phyloP scores from a whole-genome alignment of 176 grass and related monocot genomes.

The Avena sativa region DNA sequence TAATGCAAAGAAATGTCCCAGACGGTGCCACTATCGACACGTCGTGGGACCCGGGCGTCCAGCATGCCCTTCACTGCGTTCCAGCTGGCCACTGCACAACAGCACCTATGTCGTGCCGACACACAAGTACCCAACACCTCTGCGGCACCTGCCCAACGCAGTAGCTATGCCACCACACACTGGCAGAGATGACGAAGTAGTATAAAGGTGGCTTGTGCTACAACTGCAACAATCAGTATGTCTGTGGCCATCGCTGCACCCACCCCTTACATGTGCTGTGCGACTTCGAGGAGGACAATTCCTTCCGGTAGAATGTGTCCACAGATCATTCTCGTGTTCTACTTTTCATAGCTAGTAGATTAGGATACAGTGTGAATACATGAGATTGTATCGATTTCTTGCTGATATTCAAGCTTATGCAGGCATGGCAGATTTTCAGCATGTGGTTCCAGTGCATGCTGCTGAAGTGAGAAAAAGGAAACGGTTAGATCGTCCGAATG shows the following conservation, averaged over 20 bases:
- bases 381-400: background rate
- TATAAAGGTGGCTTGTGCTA: background rate
- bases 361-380: background rate
- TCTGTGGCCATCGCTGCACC: background rate
- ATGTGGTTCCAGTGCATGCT: constrained; percentile 80
- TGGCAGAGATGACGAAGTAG: background rate
- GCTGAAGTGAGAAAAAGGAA: constrained; percentile 73
- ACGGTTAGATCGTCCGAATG: constrained; percentile 31
- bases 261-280: background rate
- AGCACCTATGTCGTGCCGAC: background rate
- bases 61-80: background rate
- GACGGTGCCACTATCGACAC: background rate
- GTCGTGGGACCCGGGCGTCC: background rate
- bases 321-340: background rate
- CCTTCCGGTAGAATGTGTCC: background rate
- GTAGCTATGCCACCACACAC: background rate
- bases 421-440: constrained; percentile 93
- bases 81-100: background rate
- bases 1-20: background rate
- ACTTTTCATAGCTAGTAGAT: background rate
- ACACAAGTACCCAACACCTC: background rate
- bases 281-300: background rate
- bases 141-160: background rate
- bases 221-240: background rate
- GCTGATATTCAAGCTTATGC: constrained; percentile 25